Conservation (phyloP, 106 monocot genomes). For the Cymbidium sinense region DNA sequence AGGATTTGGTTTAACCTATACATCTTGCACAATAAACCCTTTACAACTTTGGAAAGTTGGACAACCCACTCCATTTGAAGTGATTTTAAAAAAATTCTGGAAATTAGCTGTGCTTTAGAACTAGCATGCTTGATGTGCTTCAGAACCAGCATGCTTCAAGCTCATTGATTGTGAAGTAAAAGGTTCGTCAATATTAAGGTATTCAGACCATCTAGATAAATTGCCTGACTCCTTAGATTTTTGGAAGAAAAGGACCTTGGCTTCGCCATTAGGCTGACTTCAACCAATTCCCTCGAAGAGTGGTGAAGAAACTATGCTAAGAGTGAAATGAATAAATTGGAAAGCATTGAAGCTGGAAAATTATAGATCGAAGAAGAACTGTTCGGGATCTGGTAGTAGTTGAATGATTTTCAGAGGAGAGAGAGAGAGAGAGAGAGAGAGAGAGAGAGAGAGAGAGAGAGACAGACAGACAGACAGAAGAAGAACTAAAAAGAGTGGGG, state of each 20-base stretch:
- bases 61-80: constrained; percentile 79
- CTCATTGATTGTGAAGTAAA: constrained; percentile 38
- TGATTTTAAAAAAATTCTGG: constrained; percentile 31
- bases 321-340: neutral
- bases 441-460: too few relatives aligned
- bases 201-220: constrained; percentile 76
- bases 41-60: constrained; percentile 71
- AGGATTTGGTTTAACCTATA: constrained; percentile 60
- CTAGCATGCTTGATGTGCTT: too few relatives aligned
- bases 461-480: too few relatives aligned
- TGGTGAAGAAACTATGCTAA: neutral
- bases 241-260: constrained; percentile 27
- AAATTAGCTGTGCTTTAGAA: constrained; percentile 21
- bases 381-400: neutral
- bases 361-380: neutral
- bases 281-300: neutral
- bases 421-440: neutral
- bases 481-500: too few relatives aligned
- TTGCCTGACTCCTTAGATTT: constrained; percentile 59
- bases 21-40: constrained; percentile 80
- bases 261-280: constrained; percentile 28
- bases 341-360: neutral
- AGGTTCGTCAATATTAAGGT: constrained; percentile 45
- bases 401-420: neutral
- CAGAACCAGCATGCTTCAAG: constrained; percentile 39